These are phyloP conservation scores for Zelonia costaricensis DNA, from an alignment of 208 protist species.

Conservation along the genomic window DNA sequence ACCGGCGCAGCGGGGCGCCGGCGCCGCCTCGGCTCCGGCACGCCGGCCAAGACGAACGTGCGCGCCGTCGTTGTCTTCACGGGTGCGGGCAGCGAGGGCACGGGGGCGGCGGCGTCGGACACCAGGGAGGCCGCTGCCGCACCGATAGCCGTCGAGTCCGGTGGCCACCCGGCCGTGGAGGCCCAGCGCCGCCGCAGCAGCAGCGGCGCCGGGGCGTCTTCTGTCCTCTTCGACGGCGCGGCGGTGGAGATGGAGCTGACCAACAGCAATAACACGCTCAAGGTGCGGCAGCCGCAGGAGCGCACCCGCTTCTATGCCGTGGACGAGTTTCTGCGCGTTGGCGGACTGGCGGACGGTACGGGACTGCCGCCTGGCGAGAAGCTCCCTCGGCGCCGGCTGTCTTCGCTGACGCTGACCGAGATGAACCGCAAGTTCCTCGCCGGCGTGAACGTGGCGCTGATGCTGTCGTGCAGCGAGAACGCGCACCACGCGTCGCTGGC, in stretches of 20 bases:
- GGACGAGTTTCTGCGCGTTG: conserved; percentile 59
- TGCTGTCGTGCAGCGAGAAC: conserved; percentile 43
- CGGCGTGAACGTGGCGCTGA: conserved; percentile 59
- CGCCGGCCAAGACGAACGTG: conserved; percentile 7
- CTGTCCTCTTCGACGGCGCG: conserved; percentile 1
- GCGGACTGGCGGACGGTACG: not conserved
- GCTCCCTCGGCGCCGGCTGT: conserved; percentile 16
- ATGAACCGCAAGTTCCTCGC: conserved; percentile 53
- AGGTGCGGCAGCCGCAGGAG: conserved; percentile 40
- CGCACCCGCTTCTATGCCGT: conserved; percentile 56
- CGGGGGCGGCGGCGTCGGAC: not conserved
- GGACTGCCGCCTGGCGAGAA: not conserved
- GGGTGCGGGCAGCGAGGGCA: not conserved
- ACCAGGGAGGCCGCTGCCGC: not conserved
- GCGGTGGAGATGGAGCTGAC: conserved; percentile 15
- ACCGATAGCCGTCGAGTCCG: not conserved
- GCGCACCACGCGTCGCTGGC: conserved; percentile 30
- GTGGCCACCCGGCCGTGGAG: not conserved
- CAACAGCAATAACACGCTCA: conserved; percentile 25
- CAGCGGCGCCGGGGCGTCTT: not conserved
- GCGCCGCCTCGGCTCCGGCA: not conserved
- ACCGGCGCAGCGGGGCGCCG: no score
- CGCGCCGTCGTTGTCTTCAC: conserved; percentile 26
- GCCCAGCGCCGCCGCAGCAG: no score
- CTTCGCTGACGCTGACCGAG: conserved; percentile 47